Conservation (phyloP, 2,329 filamentous ascomycete species). For the Aspergillus viridinutans region DNA sequence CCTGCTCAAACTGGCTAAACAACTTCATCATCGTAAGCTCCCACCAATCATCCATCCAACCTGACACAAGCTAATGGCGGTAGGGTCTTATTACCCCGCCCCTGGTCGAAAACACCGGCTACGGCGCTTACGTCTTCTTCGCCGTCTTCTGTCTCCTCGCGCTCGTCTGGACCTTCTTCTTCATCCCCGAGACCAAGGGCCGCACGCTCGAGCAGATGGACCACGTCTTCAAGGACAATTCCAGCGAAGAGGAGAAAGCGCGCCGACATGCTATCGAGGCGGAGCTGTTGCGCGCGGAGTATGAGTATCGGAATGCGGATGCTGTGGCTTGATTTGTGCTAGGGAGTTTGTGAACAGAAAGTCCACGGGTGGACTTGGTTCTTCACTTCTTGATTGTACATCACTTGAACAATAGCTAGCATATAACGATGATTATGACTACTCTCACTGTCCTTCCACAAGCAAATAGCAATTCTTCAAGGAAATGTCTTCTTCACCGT, state of each 20-base stretch:
- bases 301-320: neutral
- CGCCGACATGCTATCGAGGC: conserved; percentile 30
- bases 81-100: conserved; percentile 61
- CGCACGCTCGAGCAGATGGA: conserved; percentile 55
- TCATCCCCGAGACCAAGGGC: conserved; percentile 57
- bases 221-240: conserved; percentile 38
- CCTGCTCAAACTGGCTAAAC: conserved; percentile 60
- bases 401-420: neutral
- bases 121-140: conserved; percentile 57
- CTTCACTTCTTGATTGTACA: neutral
- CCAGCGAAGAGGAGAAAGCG: conserved; percentile 27
- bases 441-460: neutral
- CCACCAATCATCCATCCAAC: conserved; percentile 13
- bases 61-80: neutral
- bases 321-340: neutral
- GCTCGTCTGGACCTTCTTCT: conserved; percentile 49
- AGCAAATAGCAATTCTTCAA: too few species aligned
- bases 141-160: conserved; percentile 51
- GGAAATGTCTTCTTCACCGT: too few species aligned
- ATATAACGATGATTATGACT: neutral
- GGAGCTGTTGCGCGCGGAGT: conserved; percentile 21
- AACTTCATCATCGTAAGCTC: conserved; percentile 55
- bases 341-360: too few species aligned
- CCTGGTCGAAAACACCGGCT: conserved; percentile 55
- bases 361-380: neutral